Evolutionary conservation across 371 early-diverging fungal species (phyloP).

Genomic region (Haplosporangium sp.): DNA sequence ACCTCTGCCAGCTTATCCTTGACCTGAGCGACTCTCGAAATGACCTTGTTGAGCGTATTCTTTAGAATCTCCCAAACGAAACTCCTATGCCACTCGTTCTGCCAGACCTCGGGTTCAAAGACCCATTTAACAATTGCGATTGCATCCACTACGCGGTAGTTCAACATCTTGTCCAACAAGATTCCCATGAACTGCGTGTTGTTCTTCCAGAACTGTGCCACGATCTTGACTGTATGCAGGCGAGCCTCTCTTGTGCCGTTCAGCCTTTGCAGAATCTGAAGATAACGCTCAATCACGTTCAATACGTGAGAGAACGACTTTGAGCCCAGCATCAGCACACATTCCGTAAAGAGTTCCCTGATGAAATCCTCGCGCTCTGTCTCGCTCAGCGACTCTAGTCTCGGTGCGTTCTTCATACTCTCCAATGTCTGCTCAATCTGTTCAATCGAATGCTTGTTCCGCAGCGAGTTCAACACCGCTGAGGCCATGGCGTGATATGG

Average conservation of each 20-base stretch:
- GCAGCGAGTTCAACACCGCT: constrained; percentile 66
- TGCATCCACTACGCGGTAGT: constrained; percentile 92
- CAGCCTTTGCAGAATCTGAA: constrained; percentile 72
- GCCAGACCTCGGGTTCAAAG: constrained; percentile 67
- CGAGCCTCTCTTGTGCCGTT: constrained; percentile 70
- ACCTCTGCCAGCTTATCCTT: constrained; percentile 63
- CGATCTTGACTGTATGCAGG: constrained; percentile 78
- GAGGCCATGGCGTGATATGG: constrained; percentile 69
- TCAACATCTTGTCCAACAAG: constrained; percentile 88
- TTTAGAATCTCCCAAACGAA: constrained; percentile 84
- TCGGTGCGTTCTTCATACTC: constrained; percentile 55
- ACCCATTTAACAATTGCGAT: constrained; percentile 82
- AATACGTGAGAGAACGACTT: constrained; percentile 94
- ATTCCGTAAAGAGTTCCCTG: constrained; percentile 82
- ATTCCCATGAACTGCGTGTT: constrained; percentile 92
- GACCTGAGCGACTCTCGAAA: constrained; percentile 83
- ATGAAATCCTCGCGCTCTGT: constrained; percentile 60
- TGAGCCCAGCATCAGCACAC: constrained; percentile 84
- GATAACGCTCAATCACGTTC: constrained; percentile 88
- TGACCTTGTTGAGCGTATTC: constrained; percentile 85
- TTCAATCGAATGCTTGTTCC: constrained; percentile 72
- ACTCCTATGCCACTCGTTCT: constrained; percentile 63
- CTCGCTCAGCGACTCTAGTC: constrained; percentile 51
- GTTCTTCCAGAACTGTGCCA: constrained; percentile 84
- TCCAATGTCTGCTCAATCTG: constrained; percentile 66